A percentile compares a stretch with the other conserved stretches of the same genome.
phyloP scores from a whole-genome alignment of 495 filamentous ascomycete genomes.

The Xylaria intraflava region DNA sequence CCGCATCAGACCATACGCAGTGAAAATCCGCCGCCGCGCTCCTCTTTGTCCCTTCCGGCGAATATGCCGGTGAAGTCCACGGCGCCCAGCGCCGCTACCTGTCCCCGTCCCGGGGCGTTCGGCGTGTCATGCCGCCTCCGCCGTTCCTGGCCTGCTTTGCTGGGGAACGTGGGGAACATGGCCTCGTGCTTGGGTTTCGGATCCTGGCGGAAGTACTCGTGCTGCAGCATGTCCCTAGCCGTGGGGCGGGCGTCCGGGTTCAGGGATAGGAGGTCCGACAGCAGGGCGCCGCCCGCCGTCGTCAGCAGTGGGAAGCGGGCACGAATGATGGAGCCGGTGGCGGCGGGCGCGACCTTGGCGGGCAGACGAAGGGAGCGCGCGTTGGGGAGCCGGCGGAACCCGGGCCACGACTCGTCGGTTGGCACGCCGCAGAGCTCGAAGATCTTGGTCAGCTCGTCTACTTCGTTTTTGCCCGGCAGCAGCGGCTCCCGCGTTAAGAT shows the following conservation, averaged over 20 bases:
- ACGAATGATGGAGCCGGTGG: slow-evolving; percentile 46
- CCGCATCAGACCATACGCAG: slow-evolving; percentile 54
- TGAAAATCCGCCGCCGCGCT: slow-evolving; percentile 72
- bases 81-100: slow-evolving; percentile 57
- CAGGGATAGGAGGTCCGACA: slow-evolving; percentile 62
- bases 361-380: slow-evolving; percentile 80
- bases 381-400: slow-evolving; percentile 82
- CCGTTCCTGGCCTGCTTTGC: slow-evolving; percentile 89
- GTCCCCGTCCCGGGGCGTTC: slow-evolving; percentile 77
- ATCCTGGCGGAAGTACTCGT: slow-evolving; percentile 84
- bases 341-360: slow-evolving; percentile 31
- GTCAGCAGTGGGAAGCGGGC: slow-evolving; percentile 78
- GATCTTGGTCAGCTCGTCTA: slow-evolving; percentile 70
- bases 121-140: slow-evolving; percentile 66
- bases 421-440: slow-evolving; percentile 90
- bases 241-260: slow-evolving; percentile 67
- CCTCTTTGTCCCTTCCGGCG: slow-evolving; percentile 63
- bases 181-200: slow-evolving; percentile 78
- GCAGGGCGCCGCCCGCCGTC: slow-evolving; percentile 60
- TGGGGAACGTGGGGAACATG: slow-evolving; percentile 90
- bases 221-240: slow-evolving; percentile 56
- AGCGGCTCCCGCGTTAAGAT: slow-evolving; percentile 77
- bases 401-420: slow-evolving; percentile 77
- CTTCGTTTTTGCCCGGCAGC: slow-evolving; percentile 89
- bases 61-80: slow-evolving; percentile 80